Evolutionary conservation across 2,329 filamentous ascomycete species (phyloP).

Genomic region (Aquanectria penicillioides): DNA sequence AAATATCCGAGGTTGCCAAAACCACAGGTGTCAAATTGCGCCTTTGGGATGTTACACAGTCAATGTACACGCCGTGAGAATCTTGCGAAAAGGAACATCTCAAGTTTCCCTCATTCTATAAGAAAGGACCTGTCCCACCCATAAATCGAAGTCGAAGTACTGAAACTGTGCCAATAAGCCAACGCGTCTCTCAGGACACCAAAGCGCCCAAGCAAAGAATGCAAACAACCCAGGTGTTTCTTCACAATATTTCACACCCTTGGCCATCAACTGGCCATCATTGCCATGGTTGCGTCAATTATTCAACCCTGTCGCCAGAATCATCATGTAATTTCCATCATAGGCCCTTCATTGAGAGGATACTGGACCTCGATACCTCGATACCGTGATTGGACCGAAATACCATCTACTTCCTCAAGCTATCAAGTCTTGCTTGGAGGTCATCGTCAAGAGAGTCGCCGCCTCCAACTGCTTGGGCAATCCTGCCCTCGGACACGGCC

Average conservation of each 20-base stretch:
- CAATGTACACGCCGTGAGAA: neutral
- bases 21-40: neutral
- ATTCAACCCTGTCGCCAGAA: slow-evolving; percentile 4
- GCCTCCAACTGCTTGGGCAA: slow-evolving; percentile 85
- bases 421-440: slow-evolving; percentile 91
- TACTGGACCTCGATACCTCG: neutral
- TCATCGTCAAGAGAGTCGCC: slow-evolving; percentile 83
- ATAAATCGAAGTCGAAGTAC: slow-evolving; percentile 18
- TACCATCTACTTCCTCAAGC: slow-evolving; percentile 69
- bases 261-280: neutral
- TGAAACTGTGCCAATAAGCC: slow-evolving; percentile 29
- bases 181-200: slow-evolving; percentile 39
- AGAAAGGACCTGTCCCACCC: slow-evolving; percentile 22
- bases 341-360: neutral
- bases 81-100: slow-evolving; percentile 4
- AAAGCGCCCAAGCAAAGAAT: slow-evolving; percentile 35
- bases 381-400: neutral
- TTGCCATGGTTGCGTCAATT: neutral
- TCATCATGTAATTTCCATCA: neutral
- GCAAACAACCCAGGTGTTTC: slow-evolving; percentile 21
- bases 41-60: neutral
- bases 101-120: slow-evolving; percentile 27
- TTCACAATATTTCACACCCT: slow-evolving; percentile 8
- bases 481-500: slow-evolving; percentile 76
- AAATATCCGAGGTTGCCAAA: neutral